Base-by-base conservation (phyloP, 2,329 filamentous ascomycete genomes). In the Dothideomycetidae sp. region DNA sequence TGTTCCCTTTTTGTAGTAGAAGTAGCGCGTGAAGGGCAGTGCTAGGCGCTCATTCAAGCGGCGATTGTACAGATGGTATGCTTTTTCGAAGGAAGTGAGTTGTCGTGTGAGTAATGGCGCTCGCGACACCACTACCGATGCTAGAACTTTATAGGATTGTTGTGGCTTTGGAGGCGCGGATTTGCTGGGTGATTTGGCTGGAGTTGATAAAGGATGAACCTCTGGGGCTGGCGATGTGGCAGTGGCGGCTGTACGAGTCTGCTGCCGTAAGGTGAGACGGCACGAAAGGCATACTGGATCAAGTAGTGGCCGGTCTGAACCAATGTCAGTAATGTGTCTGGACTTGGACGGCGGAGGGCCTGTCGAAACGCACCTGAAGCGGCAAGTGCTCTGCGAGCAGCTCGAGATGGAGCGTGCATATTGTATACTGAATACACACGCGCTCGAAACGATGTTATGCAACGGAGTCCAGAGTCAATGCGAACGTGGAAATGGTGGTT, bases 61-160 rank as follows among this genome's bases (percentile, higher is more conserved):
- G 51, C 88, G 88, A 64, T 98, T 90, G 65, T 98, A 98, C 57
- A 98, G 85, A 68, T 80, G 93, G 63, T 80, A 96, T 46, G 88
- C 71, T 54, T 84, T 81, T 61, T 98, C 90, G 61, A 98, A 96
- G 10, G 82, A 70, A 21, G 81, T 81, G 37, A 88, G 76, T 43
- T 79, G 69, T 48, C 81, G 79, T 16, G 90, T 96, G 51, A 98
- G 69, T 42, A 92, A 67, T 5, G 90, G 90, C 33, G 90, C 75
- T 17, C 90, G 83, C 31, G 85, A 90, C 45, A 98, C 75, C 48
- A 96, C 74, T 42, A 94, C 69, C 46, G 83, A 81, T 41, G 76
- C 69, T 34, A 61, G 57, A 40, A 68, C 46, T 19, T 55, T 55
- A 48, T 66, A 67, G 18, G 60, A 56, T 46, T 59, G 56, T 34